A percentile compares a stretch with the other conserved stretches of the same genome.
Conservation (phyloP, 208 protist genomes). For the Leishmania arabica region DNA sequence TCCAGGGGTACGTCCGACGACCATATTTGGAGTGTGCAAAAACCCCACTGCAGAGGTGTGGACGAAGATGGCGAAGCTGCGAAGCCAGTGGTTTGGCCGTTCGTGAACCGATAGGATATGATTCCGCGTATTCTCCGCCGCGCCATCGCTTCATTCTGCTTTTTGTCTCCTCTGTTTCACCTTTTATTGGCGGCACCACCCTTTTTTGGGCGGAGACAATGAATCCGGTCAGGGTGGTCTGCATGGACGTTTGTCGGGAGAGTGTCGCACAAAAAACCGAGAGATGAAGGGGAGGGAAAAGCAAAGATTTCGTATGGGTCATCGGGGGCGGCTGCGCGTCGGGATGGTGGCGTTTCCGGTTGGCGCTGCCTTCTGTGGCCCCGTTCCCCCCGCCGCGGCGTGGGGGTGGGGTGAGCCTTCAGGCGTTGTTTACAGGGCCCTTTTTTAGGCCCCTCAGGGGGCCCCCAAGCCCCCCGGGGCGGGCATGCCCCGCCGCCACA, state of each 20-base stretch:
- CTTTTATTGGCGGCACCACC: neutral
- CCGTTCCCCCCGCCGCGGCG: neutral
- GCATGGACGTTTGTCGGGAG: neutral
- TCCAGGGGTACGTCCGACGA: no score
- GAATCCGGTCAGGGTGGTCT: neutral
- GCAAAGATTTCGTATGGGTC: neutral
- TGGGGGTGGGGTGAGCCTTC: neutral
- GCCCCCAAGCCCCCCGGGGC: no score
- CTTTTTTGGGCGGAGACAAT: neutral
- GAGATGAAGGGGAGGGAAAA: neutral
- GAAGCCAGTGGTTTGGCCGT: neutral
- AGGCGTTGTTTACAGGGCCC: no score
- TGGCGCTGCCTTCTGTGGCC: neutral
- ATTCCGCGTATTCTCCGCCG: neutral
- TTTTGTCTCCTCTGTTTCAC: neutral
- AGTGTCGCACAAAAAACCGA: neutral
- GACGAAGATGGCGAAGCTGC: neutral
- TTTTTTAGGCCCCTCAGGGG: no score
- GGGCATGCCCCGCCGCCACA: no score
- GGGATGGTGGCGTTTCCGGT: neutral
- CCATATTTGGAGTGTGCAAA: neutral
- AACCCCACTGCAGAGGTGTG: neutral
- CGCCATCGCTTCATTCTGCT: neutral
- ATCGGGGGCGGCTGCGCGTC: neutral
- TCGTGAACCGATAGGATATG: neutral